Percentiles rank a stretch among this genome's conserved stretches.
phyloP scores from a whole-genome alignment of 805 yeast genomes.

The Pichia exigua region DNA sequence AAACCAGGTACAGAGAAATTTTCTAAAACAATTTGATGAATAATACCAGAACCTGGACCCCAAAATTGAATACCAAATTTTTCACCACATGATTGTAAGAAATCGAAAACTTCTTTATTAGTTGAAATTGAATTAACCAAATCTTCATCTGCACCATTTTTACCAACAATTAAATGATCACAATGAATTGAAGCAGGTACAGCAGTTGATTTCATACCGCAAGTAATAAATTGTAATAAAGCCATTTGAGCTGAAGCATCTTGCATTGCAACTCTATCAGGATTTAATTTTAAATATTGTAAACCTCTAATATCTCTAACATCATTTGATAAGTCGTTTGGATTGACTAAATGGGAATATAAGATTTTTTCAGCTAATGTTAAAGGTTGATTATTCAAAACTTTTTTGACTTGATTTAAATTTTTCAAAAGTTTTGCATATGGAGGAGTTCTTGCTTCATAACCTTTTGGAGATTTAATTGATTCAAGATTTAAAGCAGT shows the following conservation, averaged over 20 bases:
- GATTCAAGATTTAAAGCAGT: conserved; percentile 17
- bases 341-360: conserved; percentile 91
- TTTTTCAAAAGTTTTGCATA: conserved; percentile 66
- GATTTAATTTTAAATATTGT: conserved; percentile 87
- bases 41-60: conserved; percentile 98
- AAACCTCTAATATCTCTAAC: conserved; percentile 58
- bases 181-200: conserved; percentile 96
- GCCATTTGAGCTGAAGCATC: conserved; percentile 99
- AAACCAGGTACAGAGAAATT: conserved; percentile 98
- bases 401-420: conserved; percentile 35
- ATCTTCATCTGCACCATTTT: conserved; percentile 81
- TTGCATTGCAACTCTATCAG: conserved; percentile 98
- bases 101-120: conserved; percentile 92
- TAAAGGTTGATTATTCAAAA: conserved; percentile 47
- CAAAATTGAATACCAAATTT: conserved; percentile 97
- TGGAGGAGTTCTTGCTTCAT: conserved; percentile 75
- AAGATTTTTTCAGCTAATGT: conserved; percentile 93
- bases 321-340: conserved; percentile 65
- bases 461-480: conserved; percentile 47
- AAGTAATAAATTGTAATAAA: conserved; percentile 90
- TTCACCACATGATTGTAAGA: conserved; percentile 81
- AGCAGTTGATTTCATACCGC: conserved; percentile 84
- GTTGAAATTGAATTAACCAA: conserved; percentile 77
- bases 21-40: conserved; percentile 93
- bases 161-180: conserved; percentile 96